Evolutionary conservation across 768 basidiomycete species (phyloP).

Genomic region (Boletus huronensis): DNA sequence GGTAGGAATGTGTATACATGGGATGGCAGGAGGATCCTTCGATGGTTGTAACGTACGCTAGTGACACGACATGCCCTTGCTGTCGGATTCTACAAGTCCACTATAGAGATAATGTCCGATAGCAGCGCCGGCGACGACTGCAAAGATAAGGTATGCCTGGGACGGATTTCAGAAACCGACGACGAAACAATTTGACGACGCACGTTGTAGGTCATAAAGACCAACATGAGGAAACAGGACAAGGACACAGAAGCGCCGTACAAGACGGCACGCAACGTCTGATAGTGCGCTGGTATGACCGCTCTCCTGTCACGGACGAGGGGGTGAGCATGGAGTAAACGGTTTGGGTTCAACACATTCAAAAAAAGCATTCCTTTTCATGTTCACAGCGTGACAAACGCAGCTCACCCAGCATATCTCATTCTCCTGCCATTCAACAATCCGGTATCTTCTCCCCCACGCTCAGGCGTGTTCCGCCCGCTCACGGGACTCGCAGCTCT

Average conservation of each 20-base stretch:
- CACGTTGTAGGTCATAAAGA: constrained; percentile 97
- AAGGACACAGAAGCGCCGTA: constrained; percentile 78
- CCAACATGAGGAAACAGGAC: constrained; percentile 90
- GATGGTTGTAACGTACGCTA: constrained; percentile 30
- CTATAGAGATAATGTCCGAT: constrained; percentile 81
- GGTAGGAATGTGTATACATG: neutral
- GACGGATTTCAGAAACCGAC: neutral
- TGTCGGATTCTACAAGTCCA: constrained; percentile 58
- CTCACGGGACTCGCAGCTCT: constrained; percentile 42
- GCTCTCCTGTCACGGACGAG: neutral
- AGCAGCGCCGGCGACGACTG: constrained; percentile 79
- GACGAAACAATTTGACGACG: constrained; percentile 25
- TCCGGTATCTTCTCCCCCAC: constrained; percentile 50
- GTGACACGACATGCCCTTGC: constrained; percentile 79
- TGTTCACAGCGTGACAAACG: neutral
- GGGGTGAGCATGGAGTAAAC: neutral
- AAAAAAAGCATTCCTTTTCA: neutral
- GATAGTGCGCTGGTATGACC: constrained; percentile 29
- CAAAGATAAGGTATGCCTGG: constrained; percentile 81
- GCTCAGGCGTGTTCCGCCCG: constrained; percentile 40
- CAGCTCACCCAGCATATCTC: constrained; percentile 45
- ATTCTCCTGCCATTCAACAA: constrained; percentile 47
- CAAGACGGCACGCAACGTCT: constrained; percentile 57
- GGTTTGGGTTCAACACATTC: too few relatives aligned
- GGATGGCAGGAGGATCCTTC: neutral